These are phyloP conservation scores for Boletus insuetus DNA, from an alignment of 768 basidiomycete genomes.

Conservation along the genomic window DNA sequence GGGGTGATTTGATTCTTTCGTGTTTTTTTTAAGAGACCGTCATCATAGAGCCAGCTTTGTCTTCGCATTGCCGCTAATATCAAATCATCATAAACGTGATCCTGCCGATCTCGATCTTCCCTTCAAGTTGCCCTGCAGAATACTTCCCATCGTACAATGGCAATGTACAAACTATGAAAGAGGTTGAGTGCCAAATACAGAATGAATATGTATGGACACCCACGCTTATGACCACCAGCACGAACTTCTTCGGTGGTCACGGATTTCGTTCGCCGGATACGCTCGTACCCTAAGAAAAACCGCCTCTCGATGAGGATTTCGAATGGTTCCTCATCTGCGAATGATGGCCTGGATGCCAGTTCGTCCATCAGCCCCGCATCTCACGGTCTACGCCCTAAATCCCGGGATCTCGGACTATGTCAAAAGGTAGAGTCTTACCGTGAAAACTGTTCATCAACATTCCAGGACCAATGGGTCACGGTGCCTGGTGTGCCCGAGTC, in stretches of 20 bases:
- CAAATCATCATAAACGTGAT: constrained; percentile 3
- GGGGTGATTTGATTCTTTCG: no score
- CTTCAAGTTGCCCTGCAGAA: background rate
- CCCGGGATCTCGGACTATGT: background rate
- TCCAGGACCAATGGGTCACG: constrained; percentile 1
- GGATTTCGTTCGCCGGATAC: constrained; percentile 9
- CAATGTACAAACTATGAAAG: background rate
- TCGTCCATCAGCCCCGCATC: background rate
- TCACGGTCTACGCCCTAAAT: no score
- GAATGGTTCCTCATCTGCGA: background rate
- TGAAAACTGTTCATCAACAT: background rate
- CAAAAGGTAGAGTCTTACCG: background rate
- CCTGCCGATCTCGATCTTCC: background rate
- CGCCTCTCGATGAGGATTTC: constrained; percentile 7
- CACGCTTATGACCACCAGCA: background rate
- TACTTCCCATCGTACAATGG: background rate
- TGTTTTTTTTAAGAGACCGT: no score
- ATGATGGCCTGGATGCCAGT: constrained; percentile 1
- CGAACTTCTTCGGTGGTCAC: background rate
- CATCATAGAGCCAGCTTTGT: no score
- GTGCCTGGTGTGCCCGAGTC: background rate
- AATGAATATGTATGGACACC: background rate
- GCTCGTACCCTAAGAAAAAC: constrained; percentile 9
- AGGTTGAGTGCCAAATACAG: background rate
- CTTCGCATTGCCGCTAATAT: background rate